Conservation (phyloP, 345 rosid species). For the Alliaria petiolata region DNA sequence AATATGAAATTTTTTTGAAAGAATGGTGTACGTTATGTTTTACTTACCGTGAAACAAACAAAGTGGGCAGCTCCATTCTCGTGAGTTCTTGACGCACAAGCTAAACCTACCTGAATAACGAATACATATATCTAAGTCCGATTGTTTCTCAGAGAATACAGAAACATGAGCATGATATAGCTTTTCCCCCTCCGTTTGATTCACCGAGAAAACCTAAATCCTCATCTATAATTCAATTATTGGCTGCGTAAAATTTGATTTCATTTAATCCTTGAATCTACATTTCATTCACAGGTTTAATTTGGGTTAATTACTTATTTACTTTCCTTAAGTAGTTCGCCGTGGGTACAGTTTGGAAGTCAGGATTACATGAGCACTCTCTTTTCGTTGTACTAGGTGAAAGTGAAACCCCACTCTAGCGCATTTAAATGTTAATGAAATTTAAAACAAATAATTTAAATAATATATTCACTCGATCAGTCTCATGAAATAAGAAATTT, state of each 20-base stretch:
- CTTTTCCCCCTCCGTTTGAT: not conserved
- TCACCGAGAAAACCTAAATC: not conserved
- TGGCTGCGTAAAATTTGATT: not conserved
- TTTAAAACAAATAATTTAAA: too few species aligned
- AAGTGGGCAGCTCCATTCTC: not conserved
- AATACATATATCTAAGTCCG: too few species aligned
- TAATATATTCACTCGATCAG: too few species aligned
- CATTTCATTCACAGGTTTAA: not conserved
- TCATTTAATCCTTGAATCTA: not conserved
- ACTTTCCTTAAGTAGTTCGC: too few species aligned
- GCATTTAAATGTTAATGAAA: too few species aligned
- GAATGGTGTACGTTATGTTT: not conserved
- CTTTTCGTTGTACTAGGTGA: too few species aligned
- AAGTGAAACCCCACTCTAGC: too few species aligned
- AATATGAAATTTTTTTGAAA: not conserved
- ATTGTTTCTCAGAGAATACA: too few species aligned
- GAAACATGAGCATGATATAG: not conserved
- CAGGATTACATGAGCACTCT: too few species aligned
- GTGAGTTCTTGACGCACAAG: not conserved
- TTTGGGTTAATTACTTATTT: too few species aligned
- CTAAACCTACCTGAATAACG: not conserved
- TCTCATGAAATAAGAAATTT: too few species aligned
- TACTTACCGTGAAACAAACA: not conserved
- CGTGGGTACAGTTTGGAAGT: too few species aligned
- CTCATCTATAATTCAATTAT: not conserved